Evolutionary conservation across 2,329 filamentous ascomycete species (phyloP), one percentile per base, ranked within the genome.

Genomic region (Penicillium aurantiogriseum): DNA sequence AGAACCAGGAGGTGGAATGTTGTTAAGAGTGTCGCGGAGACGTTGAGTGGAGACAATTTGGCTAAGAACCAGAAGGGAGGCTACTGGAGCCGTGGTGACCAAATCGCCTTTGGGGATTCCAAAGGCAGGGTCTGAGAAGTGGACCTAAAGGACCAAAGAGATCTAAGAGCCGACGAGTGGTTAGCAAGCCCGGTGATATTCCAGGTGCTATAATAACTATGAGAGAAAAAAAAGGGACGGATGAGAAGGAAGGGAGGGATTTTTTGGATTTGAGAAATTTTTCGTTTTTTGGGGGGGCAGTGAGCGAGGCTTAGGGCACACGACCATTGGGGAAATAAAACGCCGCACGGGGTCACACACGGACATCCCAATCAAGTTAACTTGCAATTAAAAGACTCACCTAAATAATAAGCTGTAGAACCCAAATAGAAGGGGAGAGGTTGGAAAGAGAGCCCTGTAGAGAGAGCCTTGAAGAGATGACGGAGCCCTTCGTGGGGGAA

Each of bases 11-110:
- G 76, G 75, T 67, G 76, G 76, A 69, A 75, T 75, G 73, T 76
- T 76, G 73, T 79, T 77, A 75, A 78, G 76, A 74, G 74, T 77
- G 72, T 77, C 70, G 66, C 74, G 73, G 65, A 69, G 72, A 68
- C 75, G 75, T 67, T 67, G 66, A 67, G 70, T 69, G 59, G 74
- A 76, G 69, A 76, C 76, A 78, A 76, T 74, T 74, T 77, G 76
- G 73, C 70, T 69, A 57, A 68, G 65, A 58, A 65, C 61, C 40
- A 64, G 55, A 59, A 54, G 46, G 5, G 62, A 67, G 71, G 72
- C 70, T 74, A 62, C 65, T 65, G 64, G 63, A 73, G 74, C 75
- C 74, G 75, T 77, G 64, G 58, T 76, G 72, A 67, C 53, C 60
- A 56, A 62, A 57, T 60, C 63, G 72, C 72, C 74, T 74, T 76